These are phyloP conservation scores for Ophiosphaerella narmari DNA, from an alignment of 2,329 filamentous ascomycete species.

Conservation along the genomic window DNA sequence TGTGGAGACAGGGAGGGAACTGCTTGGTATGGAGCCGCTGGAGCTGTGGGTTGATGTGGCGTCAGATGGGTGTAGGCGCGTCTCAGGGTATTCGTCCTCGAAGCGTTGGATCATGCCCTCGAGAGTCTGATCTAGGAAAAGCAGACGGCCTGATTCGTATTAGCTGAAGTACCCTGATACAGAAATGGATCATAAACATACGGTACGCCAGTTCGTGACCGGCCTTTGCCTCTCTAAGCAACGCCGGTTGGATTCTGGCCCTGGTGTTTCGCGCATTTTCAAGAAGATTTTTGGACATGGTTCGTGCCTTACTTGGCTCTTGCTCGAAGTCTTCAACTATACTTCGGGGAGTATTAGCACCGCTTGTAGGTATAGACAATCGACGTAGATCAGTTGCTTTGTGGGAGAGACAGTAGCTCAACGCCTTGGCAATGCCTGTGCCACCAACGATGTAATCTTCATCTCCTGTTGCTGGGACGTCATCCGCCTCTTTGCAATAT, in stretches of 20 bases:
- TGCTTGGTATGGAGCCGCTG: conserved; percentile 37
- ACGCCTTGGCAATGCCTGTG: conserved; percentile 90
- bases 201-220: conserved; percentile 78
- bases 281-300: conserved; percentile 90
- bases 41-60: conserved; percentile 37
- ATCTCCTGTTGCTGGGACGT: conserved; percentile 74
- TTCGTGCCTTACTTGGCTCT: conserved; percentile 54
- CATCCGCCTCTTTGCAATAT: conserved; percentile 57
- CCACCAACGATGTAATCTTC: conserved; percentile 96
- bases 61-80: conserved; percentile 57
- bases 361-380: conserved; percentile 51
- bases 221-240: conserved; percentile 73
- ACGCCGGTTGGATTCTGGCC: conserved; percentile 77
- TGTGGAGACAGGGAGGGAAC: conserved; percentile 33
- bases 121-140: conserved; percentile 87
- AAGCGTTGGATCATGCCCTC: conserved; percentile 93
- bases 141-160: conserved; percentile 64
- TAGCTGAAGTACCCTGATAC: conserved; percentile 12
- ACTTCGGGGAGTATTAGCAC: conserved; percentile 59
- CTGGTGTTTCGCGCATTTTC: conserved; percentile 88
- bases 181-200: conserved; percentile 52
- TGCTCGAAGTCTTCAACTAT: conserved; percentile 18
- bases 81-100: conserved; percentile 95
- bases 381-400: conserved; percentile 63
- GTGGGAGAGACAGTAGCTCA: conserved; percentile 88